These are phyloP conservation scores for Salix brachista DNA, from an alignment of 345 rosid genomes.

Conservation along the genomic window DNA sequence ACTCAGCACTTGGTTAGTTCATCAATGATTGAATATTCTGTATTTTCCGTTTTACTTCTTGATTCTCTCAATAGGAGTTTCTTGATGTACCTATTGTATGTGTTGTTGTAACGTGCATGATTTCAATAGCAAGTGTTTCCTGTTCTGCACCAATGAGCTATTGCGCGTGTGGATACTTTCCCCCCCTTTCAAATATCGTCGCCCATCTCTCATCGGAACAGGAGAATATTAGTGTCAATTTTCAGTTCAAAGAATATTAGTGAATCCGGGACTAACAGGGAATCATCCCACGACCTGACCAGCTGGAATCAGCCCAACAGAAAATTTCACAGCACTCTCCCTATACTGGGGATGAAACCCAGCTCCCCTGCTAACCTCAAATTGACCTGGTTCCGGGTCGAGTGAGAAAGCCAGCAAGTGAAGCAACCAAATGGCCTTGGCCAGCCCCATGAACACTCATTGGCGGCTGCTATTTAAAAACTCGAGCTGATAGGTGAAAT, in stretches of 20 bases:
- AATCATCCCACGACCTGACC: constrained; percentile 9
- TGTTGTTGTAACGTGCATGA: not conserved
- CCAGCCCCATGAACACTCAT: constrained; percentile 70
- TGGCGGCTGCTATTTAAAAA: constrained; percentile 17
- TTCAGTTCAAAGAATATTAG: no score
- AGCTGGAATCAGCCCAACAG: constrained; percentile 49
- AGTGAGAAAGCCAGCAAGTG: constrained; percentile 92
- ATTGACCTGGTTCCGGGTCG: constrained; percentile 75
- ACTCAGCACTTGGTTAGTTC: not conserved
- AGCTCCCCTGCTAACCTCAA: constrained; percentile 80
- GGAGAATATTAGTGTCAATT: no score
- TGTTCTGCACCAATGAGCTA: no score
- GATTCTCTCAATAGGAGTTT: not conserved
- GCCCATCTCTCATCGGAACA: no score
- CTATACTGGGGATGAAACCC: constrained; percentile 74
- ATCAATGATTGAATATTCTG: not conserved
- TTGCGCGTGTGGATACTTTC: no score
- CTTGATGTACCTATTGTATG: not conserved
- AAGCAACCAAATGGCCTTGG: constrained; percentile 87
- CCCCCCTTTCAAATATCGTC: no score
- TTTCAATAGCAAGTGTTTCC: not conserved
- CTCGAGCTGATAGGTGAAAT: no score
- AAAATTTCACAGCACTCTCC: constrained; percentile 75
- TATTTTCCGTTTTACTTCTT: not conserved
- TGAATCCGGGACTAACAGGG: no score